Percentiles rank a stretch among this genome's conserved stretches.
These are phyloP conservation scores for Allium cepa DNA, from an alignment of 106 monocot genomes.

Conservation along the genomic window DNA sequence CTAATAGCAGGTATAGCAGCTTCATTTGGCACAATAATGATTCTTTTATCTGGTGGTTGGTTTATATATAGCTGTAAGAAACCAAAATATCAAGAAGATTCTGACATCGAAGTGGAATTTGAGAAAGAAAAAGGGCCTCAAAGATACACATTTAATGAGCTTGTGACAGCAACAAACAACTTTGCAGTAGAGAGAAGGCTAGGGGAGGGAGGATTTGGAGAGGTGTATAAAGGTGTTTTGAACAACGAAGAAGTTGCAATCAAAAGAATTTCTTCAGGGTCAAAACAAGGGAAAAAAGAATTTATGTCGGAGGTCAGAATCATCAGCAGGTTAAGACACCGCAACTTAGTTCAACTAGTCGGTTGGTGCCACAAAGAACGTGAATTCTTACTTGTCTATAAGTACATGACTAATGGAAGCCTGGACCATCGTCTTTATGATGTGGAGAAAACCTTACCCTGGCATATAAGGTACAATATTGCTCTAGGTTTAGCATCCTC, in stretches of 20 bases:
- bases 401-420: slow-evolving; percentile 53
- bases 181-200: slow-evolving; percentile 16
- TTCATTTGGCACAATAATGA: not conserved
- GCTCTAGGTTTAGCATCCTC: slow-evolving; percentile 12
- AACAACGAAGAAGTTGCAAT: slow-evolving; percentile 12
- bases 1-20: not conserved
- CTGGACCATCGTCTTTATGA: slow-evolving; percentile 20
- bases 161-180: slow-evolving; percentile 15
- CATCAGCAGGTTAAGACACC: slow-evolving; percentile 24
- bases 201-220: slow-evolving; percentile 24
- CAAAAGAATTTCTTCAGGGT: slow-evolving; percentile 14
- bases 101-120: slow-evolving; percentile 10
- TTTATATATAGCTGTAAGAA: slow-evolving; percentile 3
- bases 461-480: slow-evolving; percentile 18
- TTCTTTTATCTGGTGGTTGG: not conserved
- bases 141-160: slow-evolving; percentile 8
- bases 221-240: slow-evolving; percentile 20
- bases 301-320: slow-evolving; percentile 15
- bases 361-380: slow-evolving; percentile 21
- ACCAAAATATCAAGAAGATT: not conserved
- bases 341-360: slow-evolving; percentile 21
- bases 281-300: slow-evolving; percentile 12
- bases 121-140: slow-evolving; percentile 15
- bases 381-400: slow-evolving; percentile 13
- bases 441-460: not conserved